A percentile compares a stretch with the other conserved stretches of the same genome.
Evolutionary conservation across 139 green algal species (phyloP).

Genomic region (Haematococcus sp.): DNA sequence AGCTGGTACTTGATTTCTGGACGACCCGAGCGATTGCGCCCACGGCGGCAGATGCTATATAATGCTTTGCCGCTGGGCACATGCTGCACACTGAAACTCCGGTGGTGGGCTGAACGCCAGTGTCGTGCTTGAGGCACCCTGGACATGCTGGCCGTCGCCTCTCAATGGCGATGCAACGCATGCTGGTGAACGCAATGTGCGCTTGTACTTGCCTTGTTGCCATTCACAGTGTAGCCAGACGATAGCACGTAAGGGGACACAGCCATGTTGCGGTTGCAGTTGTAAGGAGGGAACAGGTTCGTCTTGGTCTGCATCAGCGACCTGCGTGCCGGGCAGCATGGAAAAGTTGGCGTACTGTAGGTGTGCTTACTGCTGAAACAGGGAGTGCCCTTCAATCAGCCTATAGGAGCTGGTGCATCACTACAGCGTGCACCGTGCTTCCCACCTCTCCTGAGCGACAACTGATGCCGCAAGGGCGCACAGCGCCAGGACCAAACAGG

Average conservation of each 20-base stretch:
- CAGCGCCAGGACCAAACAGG: too few species aligned
- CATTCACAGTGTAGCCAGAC: not conserved
- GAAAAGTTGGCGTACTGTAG: too few species aligned
- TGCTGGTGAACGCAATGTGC: too few species aligned
- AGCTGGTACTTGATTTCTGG: too few species aligned
- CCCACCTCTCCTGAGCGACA: not conserved
- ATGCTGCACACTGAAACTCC: not conserved
- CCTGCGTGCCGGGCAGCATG: not conserved
- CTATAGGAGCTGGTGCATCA: not conserved
- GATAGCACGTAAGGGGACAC: constrained; percentile 18
- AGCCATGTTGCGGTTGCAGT: constrained; percentile 7
- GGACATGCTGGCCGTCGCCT: constrained; percentile 1
- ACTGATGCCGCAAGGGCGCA: not conserved
- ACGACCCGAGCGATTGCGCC: too few species aligned
- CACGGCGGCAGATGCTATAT: not conserved
- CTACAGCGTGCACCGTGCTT: too few species aligned
- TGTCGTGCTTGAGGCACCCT: constrained; percentile 25
- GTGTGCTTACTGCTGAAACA: too few species aligned
- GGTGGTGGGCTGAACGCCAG: constrained; percentile 1
- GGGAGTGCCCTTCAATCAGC: too few species aligned
- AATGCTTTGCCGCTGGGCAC: not conserved
- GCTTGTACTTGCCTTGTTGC: not conserved
- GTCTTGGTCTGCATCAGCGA: not conserved
- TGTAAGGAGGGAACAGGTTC: constrained; percentile 22
- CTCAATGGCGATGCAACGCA: constrained; percentile 18